Evolutionary conservation across 2,329 filamentous ascomycete genomes (phyloP), one percentile per base, ranked within the genome.

Genomic region (Aspergillus caelatus): DNA sequence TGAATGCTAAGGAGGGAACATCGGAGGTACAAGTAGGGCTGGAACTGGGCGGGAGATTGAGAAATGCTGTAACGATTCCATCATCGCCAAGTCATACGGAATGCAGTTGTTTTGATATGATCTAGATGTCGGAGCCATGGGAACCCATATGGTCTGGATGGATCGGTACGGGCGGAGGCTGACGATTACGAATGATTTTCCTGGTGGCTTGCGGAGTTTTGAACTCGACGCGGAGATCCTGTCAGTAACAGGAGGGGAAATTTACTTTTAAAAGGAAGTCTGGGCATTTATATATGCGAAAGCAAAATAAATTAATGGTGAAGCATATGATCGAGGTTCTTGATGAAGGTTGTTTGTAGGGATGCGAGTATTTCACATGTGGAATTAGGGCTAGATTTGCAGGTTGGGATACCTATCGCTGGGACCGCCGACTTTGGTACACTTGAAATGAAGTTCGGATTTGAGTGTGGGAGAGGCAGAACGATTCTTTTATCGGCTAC

Each of bases 11-110:
- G 34, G 34, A 16, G 34, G 14, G 34, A 16, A 14, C 34, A 36
- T 36, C 6, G 14, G 34, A 36, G 14, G 34, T 36, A 36, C 4
- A 36, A 36, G 34, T 36, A 41, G 39, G 39, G 39, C 39, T 41
- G 39, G 39, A 7, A 41, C 7, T 9, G 16, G 19, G 39, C 16
- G 39, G 39, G 48, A 32, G 4, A 52, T 11, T 32, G 7, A 3
- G 3, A 10, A 19, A n/a, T 32, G 28, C 48, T 52, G 48, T 52
- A 52, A 52, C 48, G 6, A 55, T 55, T 55, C 52, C 32, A 55
- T 55, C 52, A 55, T 55, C 14, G 34, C n/a, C 52, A 26, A 19
- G 52, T 55, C 52, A 55, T 55, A 8, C 52, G 32, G 52, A 19
- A 55, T 39, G 26, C 52, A 14, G n/a, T 19, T 21, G 32, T 2